Evolutionary conservation across 208 protist species (phyloP), one percentile per base, ranked within the genome.

Genomic region (Acanthamoeba polyphaga): DNA sequence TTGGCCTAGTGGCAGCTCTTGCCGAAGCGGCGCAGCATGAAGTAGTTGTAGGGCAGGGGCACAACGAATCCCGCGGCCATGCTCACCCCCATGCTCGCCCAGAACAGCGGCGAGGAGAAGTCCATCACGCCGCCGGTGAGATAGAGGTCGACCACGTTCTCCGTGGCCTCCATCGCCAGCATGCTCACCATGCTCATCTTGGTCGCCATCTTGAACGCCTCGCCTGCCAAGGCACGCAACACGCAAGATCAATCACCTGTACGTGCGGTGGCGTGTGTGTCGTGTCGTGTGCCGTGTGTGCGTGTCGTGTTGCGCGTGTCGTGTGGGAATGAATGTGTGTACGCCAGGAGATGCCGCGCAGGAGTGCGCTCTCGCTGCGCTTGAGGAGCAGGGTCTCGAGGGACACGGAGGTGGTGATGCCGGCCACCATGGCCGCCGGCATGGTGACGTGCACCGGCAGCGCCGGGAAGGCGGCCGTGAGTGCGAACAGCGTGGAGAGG

Each of bases 111-210:
- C 3, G 74, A 82, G 2, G 43, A n/a, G 43, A 82, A 51, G 19
- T 82, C 74, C 74, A 82, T 51, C 38, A 82, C 38, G 0, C 74
- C 74, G 49, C 70, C 74, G 0, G 74, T 82, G 0, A 82, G 74
- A 8, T 51, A 82, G 34, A 82, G 74, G 38, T 82, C 74, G 17
- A 55, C 43, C 34, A 51, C 9, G 24, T 82, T 82, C 38, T 82
- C 74, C 3, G 74, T 51, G 1, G 74, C 74, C 38, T 82, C 74
- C 74, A 82, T 82, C 9, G 43, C 46, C 22, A 82, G 43, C 74
- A 82, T 82, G 74, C 74, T 82, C 74, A 82, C 74, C 29, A 82
- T 46, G 74, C 74, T 82, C 74, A 55, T 82, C 43, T 82, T 82
- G 34, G 74, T 82, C 12, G 74, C 74, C 74, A 51, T 82, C 34